Conservation (phyloP, 2,329 filamentous ascomycete species). For the Blastomyces percursus region DNA sequence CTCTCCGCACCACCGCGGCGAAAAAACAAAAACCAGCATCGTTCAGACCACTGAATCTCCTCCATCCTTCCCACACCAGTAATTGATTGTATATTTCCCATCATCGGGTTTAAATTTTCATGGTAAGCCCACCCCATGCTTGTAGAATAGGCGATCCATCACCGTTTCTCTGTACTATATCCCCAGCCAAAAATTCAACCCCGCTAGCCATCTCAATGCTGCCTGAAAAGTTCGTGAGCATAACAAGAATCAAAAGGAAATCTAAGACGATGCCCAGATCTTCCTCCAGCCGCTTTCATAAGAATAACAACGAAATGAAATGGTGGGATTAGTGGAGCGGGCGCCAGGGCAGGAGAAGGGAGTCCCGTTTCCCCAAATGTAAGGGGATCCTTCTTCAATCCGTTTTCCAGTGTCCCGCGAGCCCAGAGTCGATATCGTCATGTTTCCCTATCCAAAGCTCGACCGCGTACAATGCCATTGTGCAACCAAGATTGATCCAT, state of each 20-base stretch:
- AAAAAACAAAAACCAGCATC: not conserved
- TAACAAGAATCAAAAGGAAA: not conserved
- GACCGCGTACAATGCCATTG: slow-evolving; percentile 80
- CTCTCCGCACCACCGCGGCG: not conserved
- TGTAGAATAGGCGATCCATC: not conserved
- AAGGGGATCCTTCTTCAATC: slow-evolving; percentile 47
- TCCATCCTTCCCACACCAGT: not conserved
- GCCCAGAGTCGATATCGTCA: slow-evolving; percentile 57
- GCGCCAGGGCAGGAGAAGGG: too few species aligned
- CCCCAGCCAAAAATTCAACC: not conserved
- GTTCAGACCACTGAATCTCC: not conserved
- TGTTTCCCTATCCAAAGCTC: slow-evolving; percentile 74
- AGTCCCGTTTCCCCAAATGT: too few species aligned
- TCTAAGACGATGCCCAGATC: not conserved
- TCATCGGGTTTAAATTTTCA: not conserved
- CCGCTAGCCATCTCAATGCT: not conserved
- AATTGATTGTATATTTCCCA: not conserved
- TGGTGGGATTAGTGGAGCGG: not conserved
- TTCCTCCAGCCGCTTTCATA: not conserved
- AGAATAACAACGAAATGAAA: not conserved
- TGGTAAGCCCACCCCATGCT: not conserved
- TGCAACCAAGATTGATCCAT: slow-evolving; percentile 84
- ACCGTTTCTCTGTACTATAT: not conserved
- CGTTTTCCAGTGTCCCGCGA: slow-evolving; percentile 82
- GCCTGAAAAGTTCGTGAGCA: not conserved